phyloP scores from a whole-genome alignment of 495 filamentous ascomycete genomes.

The Ramalina intermedia region DNA sequence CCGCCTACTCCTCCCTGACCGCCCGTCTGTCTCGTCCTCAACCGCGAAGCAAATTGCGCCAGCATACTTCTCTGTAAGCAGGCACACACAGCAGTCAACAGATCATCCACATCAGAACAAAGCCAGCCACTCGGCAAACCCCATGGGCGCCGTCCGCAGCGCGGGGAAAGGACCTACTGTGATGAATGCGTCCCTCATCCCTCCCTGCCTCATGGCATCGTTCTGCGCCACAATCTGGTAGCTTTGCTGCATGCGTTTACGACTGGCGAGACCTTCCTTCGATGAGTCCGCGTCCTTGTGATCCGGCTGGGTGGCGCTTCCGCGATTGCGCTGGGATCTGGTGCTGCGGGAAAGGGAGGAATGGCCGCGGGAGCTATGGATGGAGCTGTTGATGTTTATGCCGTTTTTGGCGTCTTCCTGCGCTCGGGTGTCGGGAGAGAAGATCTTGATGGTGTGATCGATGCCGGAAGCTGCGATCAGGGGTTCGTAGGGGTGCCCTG shows the following conservation, averaged over 20 bases:
- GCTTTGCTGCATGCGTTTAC: slow-evolving; percentile 43
- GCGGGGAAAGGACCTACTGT: slow-evolving; percentile 32
- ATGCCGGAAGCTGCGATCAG: slow-evolving; percentile 58
- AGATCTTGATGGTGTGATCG: slow-evolving; percentile 64
- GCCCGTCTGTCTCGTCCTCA: slow-evolving; percentile 24
- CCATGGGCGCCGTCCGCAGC: slow-evolving; percentile 6
- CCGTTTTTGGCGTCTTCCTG: slow-evolving; percentile 44
- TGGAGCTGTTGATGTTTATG: slow-evolving; percentile 29
- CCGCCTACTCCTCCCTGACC: slow-evolving; percentile 6
- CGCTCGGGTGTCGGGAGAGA: slow-evolving; percentile 46
- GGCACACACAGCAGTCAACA: neutral
- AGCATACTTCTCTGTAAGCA: slow-evolving; percentile 41
- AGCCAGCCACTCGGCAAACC: slow-evolving; percentile 4
- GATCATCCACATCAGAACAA: slow-evolving; percentile 13
- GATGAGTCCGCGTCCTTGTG: slow-evolving; percentile 7
- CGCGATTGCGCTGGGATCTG: neutral
- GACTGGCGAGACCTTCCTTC: slow-evolving; percentile 34
- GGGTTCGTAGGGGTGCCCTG: slow-evolving; percentile 60
- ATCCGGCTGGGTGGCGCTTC: neutral
- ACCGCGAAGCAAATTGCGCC: slow-evolving; percentile 35
- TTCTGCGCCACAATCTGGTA: slow-evolving; percentile 54
- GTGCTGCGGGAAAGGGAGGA: slow-evolving; percentile 19
- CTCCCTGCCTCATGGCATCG: slow-evolving; percentile 45
- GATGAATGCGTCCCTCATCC: slow-evolving; percentile 45
- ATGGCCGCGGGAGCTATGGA: slow-evolving; percentile 21